Evolutionary conservation across 495 filamentous ascomycete genomes (phyloP).

Genomic region (Chaetomidium leptoderma): DNA sequence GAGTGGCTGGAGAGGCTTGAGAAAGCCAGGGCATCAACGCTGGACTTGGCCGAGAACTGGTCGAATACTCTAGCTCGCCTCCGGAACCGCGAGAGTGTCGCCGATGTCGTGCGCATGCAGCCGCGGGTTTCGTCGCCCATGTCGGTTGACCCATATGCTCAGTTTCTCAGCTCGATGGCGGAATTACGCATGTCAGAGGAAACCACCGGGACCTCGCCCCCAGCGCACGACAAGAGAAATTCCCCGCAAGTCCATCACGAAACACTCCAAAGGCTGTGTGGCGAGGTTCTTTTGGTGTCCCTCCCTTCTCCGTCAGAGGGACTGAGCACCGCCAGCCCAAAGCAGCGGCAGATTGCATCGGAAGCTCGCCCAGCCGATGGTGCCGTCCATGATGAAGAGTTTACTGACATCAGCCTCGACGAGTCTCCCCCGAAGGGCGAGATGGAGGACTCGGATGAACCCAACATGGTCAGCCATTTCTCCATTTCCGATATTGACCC

Average conservation of each 20-base stretch:
- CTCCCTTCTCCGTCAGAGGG: not conserved
- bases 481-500: slow-evolving; percentile 1
- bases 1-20: slow-evolving; percentile 11
- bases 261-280: slow-evolving; percentile 15
- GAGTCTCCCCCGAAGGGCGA: not conserved
- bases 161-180: not conserved
- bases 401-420: not conserved
- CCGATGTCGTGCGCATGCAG: not conserved
- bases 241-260: slow-evolving; percentile 5
- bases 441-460: not conserved
- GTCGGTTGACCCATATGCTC: not conserved
- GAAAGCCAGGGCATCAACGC: not conserved
- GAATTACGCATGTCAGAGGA: not conserved
- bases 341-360: too few relatives aligned
- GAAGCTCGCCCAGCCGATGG: not conserved
- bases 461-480: slow-evolving; percentile 10
- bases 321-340: not conserved
- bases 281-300: not conserved
- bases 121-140: not conserved
- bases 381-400: not conserved
- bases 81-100: not conserved
- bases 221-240: not conserved
- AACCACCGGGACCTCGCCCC: too few relatives aligned
- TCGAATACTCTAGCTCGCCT: not conserved
- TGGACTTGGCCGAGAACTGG: slow-evolving; percentile 5